These are phyloP conservation scores for Colletotrichum sp. DNA, from an alignment of 2,329 filamentous ascomycete species.

Conservation along the genomic window DNA sequence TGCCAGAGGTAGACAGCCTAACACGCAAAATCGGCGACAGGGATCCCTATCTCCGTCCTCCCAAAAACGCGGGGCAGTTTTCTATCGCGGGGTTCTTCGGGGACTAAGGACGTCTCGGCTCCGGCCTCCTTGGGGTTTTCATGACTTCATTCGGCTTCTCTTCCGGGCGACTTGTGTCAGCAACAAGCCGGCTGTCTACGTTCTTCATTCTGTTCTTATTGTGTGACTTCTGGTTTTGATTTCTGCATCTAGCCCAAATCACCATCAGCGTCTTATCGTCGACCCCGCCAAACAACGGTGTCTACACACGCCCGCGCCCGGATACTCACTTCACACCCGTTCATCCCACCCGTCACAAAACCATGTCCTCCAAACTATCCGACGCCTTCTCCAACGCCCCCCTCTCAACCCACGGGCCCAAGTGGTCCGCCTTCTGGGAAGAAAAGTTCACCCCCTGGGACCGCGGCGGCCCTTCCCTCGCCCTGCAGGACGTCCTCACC, in stretches of 20 bases:
- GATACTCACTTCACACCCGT: neutral
- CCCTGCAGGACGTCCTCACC: slow-evolving; percentile 57
- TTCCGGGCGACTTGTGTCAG: neutral
- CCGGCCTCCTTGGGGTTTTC: neutral
- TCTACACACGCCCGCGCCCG: neutral
- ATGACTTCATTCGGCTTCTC: neutral
- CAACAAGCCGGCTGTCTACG: neutral
- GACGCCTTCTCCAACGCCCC: slow-evolving; percentile 38
- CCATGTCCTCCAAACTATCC: slow-evolving; percentile 31
- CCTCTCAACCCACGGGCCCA: slow-evolving; percentile 37
- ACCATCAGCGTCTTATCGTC: neutral
- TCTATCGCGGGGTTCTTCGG: slow-evolving; percentile 2
- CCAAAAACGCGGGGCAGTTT: slow-evolving; percentile 8
- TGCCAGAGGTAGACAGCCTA: neutral
- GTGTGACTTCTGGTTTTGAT: neutral
- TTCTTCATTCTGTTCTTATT: neutral
- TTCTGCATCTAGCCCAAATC: neutral
- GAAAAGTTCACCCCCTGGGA: slow-evolving; percentile 59
- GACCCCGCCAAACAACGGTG: neutral
- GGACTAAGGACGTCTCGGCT: neutral
- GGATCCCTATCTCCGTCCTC: neutral
- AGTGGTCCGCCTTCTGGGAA: slow-evolving; percentile 56
- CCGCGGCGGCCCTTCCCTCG: slow-evolving; percentile 55
- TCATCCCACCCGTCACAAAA: neutral
- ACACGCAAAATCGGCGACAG: neutral